A percentile compares a stretch with the other conserved stretches of the same genome.
Conservation (phyloP, 2,329 filamentous ascomycete genomes). For the Bipolaris oryzae region DNA sequence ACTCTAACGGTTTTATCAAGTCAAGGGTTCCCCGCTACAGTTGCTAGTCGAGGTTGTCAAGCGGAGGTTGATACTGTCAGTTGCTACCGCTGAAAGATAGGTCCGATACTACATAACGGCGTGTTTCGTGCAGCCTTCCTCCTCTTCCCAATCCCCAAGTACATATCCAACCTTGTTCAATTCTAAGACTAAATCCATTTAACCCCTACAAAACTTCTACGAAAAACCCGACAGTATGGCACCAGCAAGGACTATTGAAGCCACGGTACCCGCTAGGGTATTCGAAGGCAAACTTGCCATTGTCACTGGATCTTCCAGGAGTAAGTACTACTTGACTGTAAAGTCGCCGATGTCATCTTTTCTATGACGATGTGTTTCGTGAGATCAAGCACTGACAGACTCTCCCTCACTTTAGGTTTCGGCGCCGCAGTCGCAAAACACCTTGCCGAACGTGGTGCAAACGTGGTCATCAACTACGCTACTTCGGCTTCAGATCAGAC, state of each 20-base stretch:
- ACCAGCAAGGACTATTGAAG: background rate
- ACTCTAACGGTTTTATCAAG: background rate
- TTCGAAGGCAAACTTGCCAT: slow-evolving; percentile 16
- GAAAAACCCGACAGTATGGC: background rate
- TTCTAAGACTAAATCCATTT: background rate
- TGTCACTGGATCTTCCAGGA: slow-evolving; percentile 12
- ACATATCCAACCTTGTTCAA: background rate
- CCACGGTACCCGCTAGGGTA: slow-evolving; percentile 1
- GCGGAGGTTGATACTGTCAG: background rate
- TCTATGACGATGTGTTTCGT: background rate
- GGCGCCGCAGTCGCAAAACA: slow-evolving; percentile 13
- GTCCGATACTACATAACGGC: slow-evolving; percentile 2
- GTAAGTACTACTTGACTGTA: background rate
- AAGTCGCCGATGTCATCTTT: background rate
- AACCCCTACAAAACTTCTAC: background rate
- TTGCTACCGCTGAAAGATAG: background rate
- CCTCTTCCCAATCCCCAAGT: background rate
- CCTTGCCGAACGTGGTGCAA: slow-evolving; percentile 10
- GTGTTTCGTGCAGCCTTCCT: background rate
- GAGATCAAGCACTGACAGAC: background rate
- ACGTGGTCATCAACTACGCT: slow-evolving; percentile 14
- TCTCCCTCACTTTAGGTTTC: slow-evolving; percentile 6
- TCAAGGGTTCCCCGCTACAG: slow-evolving; percentile 6
- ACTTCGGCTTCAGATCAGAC: slow-evolving; percentile 6
- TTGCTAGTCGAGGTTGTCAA: background rate